Evolutionary conservation across 768 basidiomycete genomes (phyloP), one percentile per base, ranked within the genome.

Genomic region (Sarcomyxa edulis): DNA sequence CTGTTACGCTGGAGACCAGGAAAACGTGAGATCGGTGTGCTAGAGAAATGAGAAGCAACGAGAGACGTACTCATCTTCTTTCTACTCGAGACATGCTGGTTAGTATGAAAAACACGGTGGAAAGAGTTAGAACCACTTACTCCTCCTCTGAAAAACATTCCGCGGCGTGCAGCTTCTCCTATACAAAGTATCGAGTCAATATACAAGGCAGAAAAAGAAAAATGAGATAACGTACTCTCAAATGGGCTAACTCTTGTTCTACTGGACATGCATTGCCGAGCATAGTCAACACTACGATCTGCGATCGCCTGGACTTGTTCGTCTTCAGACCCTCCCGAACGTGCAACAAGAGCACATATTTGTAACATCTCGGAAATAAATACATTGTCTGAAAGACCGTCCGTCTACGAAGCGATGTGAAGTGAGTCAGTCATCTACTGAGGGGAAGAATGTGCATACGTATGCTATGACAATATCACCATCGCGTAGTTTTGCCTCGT

Each of bases 1-100:
- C 77, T 0, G 84, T 86, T 9, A 86, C 82, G 49, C 85, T 87
- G 40, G 5, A 32, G 42, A 14, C 16, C 27, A 10, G 18, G 40
- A 23, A n/a, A n/a, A n/a, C n/a, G n/a, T n/a, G n/a, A n/a, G n/a
- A 48, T 90, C 86, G 32, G 78, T 55, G 78, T 90, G 89, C 86
- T 89, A 51, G 33, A 28, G 24, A 45, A 30, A 44, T 19, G 33
- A 29, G 19, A 36, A 33, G 31, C n/a, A 38, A 21, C 28, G 23
- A 43, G 2, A n/a, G n/a, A n/a, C n/a, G n/a, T n/a, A n/a, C n/a
- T n/a, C n/a, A n/a, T n/a, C n/a, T n/a, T n/a, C n/a, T n/a, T n/a
- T n/a, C n/a, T n/a, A n/a, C n/a, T n/a, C n/a, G n/a, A 41, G 19
- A 11, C n/a, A 41, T 28, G 33, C 36, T 30, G 26, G 44, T 28